These are phyloP conservation scores for Phoma sp. DNA, from an alignment of 2,329 filamentous ascomycete species.

Conservation along the genomic window DNA sequence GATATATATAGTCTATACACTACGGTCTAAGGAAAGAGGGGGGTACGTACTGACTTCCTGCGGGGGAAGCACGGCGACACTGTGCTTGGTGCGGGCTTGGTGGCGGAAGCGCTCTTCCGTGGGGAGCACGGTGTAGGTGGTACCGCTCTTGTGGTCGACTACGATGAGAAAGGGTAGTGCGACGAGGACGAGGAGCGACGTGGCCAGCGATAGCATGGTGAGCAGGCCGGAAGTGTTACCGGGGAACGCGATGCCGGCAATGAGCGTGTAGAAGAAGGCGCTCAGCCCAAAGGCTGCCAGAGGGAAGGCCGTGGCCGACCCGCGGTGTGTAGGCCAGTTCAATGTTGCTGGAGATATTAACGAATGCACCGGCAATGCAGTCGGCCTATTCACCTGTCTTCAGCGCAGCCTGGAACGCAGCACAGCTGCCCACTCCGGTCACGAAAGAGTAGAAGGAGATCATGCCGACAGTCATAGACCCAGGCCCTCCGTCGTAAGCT, in stretches of 20 bases:
- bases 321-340: constrained; percentile 89
- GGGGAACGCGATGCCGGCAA: constrained; percentile 78
- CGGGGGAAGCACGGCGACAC: constrained; percentile 41
- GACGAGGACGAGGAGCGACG: constrained; percentile 73
- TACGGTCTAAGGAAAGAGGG: constrained; percentile 19
- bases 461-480: constrained; percentile 59
- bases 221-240: constrained; percentile 84
- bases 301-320: constrained; percentile 92
- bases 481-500: constrained; percentile 74
- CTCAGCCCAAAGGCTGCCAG: constrained; percentile 92
- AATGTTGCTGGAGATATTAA: constrained; percentile 67
- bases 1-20: constrained; percentile 9
- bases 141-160: constrained; percentile 65
- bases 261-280: constrained; percentile 90
- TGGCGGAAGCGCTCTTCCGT: constrained; percentile 55
- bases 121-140: constrained; percentile 64
- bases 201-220: constrained; percentile 79
- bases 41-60: constrained; percentile 70
- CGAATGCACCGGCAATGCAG: too few species aligned
- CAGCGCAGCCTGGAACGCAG: constrained; percentile 86
- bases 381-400: constrained; percentile 65
- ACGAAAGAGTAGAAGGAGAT: constrained; percentile 86
- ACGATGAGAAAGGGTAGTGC: constrained; percentile 87
- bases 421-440: constrained; percentile 86
- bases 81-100: constrained; percentile 54